Conservation (phyloP, 768 basidiomycete species). For the Tricholoma hemisulphureum region DNA sequence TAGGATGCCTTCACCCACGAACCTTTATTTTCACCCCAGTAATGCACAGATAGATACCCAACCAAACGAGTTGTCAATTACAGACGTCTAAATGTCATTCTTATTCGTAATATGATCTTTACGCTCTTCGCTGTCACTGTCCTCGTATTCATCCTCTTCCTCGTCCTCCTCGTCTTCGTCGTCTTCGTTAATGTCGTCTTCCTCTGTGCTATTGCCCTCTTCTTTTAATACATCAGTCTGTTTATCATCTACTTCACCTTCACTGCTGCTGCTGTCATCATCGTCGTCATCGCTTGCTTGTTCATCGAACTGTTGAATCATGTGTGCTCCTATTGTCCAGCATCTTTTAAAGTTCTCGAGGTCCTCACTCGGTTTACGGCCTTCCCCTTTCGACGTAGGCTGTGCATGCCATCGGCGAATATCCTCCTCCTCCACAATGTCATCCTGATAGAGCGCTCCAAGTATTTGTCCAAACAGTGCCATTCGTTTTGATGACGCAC, state of each 20-base stretch:
- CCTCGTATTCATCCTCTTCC: slow-evolving; percentile 15
- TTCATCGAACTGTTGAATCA: slow-evolving; percentile 81
- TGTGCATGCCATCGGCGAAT: slow-evolving; percentile 82
- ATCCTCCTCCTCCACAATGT: slow-evolving; percentile 88
- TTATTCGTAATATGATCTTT: background rate
- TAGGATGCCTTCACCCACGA: slow-evolving; percentile 29
- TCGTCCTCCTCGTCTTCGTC: slow-evolving; percentile 22
- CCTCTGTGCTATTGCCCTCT: background rate
- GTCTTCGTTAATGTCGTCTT: background rate
- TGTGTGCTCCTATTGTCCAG: slow-evolving; percentile 66
- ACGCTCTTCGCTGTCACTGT: slow-evolving; percentile 10
- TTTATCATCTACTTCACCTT: slow-evolving; percentile 8
- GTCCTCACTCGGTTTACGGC: slow-evolving; percentile 36
- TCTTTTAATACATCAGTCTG: background rate
- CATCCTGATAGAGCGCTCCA: slow-evolving; percentile 84
- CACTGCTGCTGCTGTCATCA: background rate
- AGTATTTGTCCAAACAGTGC: slow-evolving; percentile 83
- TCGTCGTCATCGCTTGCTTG: slow-evolving; percentile 55
- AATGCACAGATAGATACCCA: slow-evolving; percentile 13
- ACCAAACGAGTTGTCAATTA: slow-evolving; percentile 65
- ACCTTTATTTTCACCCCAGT: slow-evolving; percentile 1
- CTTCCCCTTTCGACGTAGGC: slow-evolving; percentile 53
- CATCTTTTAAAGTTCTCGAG: slow-evolving; percentile 62
- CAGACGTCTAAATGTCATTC: background rate
- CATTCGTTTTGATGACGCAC: slow-evolving; percentile 59